A percentile compares a stretch with the other conserved stretches of the same genome.
These are phyloP conservation scores for Pseudopyricularia javanii DNA, from an alignment of 2,329 filamentous ascomycete species.

Conservation along the genomic window DNA sequence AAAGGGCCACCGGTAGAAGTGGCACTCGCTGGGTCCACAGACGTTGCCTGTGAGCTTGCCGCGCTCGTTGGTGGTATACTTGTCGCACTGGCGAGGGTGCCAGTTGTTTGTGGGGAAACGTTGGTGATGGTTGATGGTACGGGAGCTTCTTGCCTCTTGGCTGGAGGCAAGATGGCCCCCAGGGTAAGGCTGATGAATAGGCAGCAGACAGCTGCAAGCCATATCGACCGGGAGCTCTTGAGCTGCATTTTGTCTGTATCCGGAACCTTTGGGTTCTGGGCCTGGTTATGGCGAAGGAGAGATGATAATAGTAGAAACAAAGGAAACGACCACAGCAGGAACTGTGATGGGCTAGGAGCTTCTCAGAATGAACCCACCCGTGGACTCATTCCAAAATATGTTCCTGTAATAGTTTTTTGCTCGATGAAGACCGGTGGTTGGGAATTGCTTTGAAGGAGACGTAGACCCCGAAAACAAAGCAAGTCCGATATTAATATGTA, in stretches of 20 bases:
- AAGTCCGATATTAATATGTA: background rate
- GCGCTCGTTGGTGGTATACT: background rate
- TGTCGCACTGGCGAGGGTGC: background rate
- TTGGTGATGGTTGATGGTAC: background rate
- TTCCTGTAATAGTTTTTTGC: background rate
- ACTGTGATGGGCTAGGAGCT: background rate
- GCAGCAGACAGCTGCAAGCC: background rate
- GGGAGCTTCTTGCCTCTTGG: background rate
- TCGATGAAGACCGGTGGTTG: background rate
- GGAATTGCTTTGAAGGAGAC: background rate
- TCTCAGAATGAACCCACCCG: background rate
- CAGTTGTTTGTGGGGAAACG: background rate
- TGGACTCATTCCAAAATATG: background rate
- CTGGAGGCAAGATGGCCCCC: background rate
- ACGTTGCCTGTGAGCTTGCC: background rate
- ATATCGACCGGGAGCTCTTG: background rate
- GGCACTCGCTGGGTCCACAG: background rate
- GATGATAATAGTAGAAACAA: too few relatives aligned
- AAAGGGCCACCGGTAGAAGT: background rate
- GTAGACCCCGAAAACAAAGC: background rate
- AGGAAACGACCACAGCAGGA: background rate
- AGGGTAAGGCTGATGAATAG: background rate
- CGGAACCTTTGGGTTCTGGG: background rate
- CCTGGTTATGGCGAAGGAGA: too few relatives aligned
- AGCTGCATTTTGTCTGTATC: background rate